Base-by-base conservation (phyloP, 768 basidiomycete species). In the Mycena maculata region DNA sequence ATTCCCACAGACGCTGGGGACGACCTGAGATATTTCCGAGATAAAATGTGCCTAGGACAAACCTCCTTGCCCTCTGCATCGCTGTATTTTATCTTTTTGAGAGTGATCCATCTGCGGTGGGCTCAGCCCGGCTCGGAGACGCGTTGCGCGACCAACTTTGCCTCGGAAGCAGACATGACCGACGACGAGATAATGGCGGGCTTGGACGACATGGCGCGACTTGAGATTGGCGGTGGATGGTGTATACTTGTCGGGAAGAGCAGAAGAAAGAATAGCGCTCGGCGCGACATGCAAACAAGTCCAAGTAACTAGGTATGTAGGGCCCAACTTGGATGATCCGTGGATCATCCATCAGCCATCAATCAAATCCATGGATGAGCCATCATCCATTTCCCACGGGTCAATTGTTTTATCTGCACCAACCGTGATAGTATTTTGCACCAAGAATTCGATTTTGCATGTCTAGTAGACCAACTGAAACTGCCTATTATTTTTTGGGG, bases 1-100 rank as follows among this genome's bases (percentile, higher is more conserved):
- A 90, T 78, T 98, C 96, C 96, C 96, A 98, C n/a, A 85, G 72
- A 62, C 95, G 83, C 91, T 96, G 71, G 12, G 45, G 63, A 47
- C 16, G 13, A 2, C 50, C 47, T 47, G 42, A 65, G 60, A 33
- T 52, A 53, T 55, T 53, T 59, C 36, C 39, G 31, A 59, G 58
- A 48, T 63, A 27, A 27, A 36, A 27, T 33, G 41, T 50, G 16
- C 27, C 20, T 52, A 39, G 56, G 11, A 72, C 81, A 44, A 65
- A 93, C 94, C 82, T 92, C 83, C 73, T 82, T 87, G 2, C 95
- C 95, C 15, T 89, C 87, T 69, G 89, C 84, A 81, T 98, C 96
- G 60, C 85, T 77, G 80, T 92, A 98, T 49, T 85, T 85, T 70
- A 97, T 88, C 78, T 90, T 92, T 78, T 92, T 92, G 72, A 98